Evolutionary conservation across 768 basidiomycete genomes (phyloP).

Genomic region (Lactarius indigo): DNA sequence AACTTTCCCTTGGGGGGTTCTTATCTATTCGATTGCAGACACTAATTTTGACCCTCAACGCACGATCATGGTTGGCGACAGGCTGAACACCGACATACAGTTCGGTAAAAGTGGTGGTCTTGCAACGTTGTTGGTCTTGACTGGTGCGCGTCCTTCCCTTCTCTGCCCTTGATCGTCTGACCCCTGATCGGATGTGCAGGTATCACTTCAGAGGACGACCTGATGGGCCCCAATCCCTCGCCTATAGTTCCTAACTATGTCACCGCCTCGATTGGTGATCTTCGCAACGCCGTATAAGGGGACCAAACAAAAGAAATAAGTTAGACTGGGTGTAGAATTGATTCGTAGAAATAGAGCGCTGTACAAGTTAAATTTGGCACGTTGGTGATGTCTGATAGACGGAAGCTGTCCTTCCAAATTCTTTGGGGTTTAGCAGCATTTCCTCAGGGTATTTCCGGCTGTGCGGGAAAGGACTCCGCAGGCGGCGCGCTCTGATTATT

Average conservation of each 20-base stretch:
- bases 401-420: background rate
- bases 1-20: background rate
- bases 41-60: constrained; percentile 79
- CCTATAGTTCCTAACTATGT: constrained; percentile 78
- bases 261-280: constrained; percentile 76
- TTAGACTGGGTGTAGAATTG: background rate
- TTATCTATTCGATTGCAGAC: constrained; percentile 42
- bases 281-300: constrained; percentile 36
- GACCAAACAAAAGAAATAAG: background rate
- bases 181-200: constrained; percentile 42
- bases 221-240: constrained; percentile 68
- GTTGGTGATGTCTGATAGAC: background rate
- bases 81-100: constrained; percentile 91
- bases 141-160: constrained; percentile 50
- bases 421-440: background rate
- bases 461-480: background rate
- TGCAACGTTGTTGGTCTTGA: constrained; percentile 84
- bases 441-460: background rate
- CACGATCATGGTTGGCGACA: constrained; percentile 95
- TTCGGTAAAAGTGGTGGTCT: constrained; percentile 89
- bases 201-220: constrained; percentile 70
- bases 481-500: background rate
- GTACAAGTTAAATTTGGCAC: constrained; percentile 13
- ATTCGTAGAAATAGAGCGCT: constrained; percentile 1
- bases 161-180: constrained; percentile 1